Conservation (phyloP, 805 yeast genomes). For the Zygotorulaspora florentina region DNA sequence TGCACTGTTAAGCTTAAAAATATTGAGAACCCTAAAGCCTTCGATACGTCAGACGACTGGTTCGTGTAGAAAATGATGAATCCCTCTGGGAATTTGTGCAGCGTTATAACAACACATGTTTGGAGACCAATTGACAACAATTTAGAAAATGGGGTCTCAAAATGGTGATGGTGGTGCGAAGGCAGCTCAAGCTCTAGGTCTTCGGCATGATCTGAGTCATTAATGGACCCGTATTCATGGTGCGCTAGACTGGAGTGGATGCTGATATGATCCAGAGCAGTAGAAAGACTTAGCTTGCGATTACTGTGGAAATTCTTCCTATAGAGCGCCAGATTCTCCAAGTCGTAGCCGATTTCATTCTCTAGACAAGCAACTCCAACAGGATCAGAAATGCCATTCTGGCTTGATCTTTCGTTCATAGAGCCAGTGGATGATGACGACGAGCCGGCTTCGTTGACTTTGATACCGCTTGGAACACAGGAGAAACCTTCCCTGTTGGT, state of each 20-base stretch:
- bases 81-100: conserved; percentile 95
- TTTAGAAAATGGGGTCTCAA: conserved; percentile 70
- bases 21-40: conserved; percentile 66
- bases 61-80: conserved; percentile 72
- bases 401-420: not conserved
- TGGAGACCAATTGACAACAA: conserved; percentile 86
- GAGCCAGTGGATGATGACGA: conserved; percentile 4
- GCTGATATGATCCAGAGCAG: conserved; percentile 8
- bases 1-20: conserved; percentile 84
- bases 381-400: conserved; percentile 6
- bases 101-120: conserved; percentile 78
- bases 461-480: conserved; percentile 11
- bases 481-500: conserved; percentile 12
- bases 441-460: conserved; percentile 1
- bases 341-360: conserved; percentile 35
- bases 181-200: conserved; percentile 2
- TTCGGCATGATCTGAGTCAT: not conserved
- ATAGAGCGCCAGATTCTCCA: conserved; percentile 33
- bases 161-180: conserved; percentile 72
- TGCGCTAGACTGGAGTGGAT: not conserved
- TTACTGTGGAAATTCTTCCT: conserved; percentile 27
- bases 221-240: conserved; percentile 7
- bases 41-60: conserved; percentile 34
- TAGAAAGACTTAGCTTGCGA: conserved; percentile 5
- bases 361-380: conserved; percentile 29